A percentile compares a stretch with the other conserved stretches of the same genome.
Evolutionary conservation across 371 early-diverging fungal species (phyloP).

Genomic region (Lichtheimia ornata): DNA sequence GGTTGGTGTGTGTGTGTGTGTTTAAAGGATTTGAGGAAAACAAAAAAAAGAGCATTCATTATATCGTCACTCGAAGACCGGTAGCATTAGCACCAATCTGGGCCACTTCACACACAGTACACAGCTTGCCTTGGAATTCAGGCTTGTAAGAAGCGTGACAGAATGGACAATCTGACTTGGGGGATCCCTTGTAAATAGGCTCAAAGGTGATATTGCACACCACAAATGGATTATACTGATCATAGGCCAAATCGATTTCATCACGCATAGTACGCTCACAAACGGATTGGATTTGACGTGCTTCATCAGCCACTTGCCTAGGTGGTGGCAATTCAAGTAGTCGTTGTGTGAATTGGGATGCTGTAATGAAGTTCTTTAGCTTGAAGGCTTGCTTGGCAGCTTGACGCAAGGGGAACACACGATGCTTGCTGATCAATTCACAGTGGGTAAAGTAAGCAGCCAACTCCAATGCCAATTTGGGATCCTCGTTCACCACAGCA

Average conservation of each 20-base stretch:
- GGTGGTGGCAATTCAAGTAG: slow-evolving; percentile 87
- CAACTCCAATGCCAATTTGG: slow-evolving; percentile 81
- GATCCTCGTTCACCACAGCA: slow-evolving; percentile 43
- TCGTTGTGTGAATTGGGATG: slow-evolving; percentile 83
- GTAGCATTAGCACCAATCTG: slow-evolving; percentile 57
- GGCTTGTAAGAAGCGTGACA: slow-evolving; percentile 88
- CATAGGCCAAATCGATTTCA: slow-evolving; percentile 83
- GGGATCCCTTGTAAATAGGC: slow-evolving; percentile 87
- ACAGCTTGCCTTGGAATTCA: slow-evolving; percentile 74
- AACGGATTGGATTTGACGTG: slow-evolving; percentile 77
- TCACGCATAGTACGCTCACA: slow-evolving; percentile 82
- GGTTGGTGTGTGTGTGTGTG: not conserved
- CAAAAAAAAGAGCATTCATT: slow-evolving; percentile 19
- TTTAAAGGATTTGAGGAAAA: not conserved
- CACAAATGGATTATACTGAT: slow-evolving; percentile 91
- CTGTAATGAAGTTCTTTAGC: slow-evolving; percentile 78
- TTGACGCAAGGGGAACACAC: slow-evolving; percentile 78
- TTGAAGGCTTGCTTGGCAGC: slow-evolving; percentile 86
- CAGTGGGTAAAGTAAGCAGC: slow-evolving; percentile 95
- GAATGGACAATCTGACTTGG: slow-evolving; percentile 79
- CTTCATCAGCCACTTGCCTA: slow-evolving; percentile 74
- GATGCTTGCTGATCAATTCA: slow-evolving; percentile 84
- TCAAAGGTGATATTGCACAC: slow-evolving; percentile 79
- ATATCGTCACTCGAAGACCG: slow-evolving; percentile 46
- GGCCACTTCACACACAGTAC: slow-evolving; percentile 84